Base-by-base conservation (phyloP, 148 eudicot genomes). In the Pharnaceum exiguum region DNA sequence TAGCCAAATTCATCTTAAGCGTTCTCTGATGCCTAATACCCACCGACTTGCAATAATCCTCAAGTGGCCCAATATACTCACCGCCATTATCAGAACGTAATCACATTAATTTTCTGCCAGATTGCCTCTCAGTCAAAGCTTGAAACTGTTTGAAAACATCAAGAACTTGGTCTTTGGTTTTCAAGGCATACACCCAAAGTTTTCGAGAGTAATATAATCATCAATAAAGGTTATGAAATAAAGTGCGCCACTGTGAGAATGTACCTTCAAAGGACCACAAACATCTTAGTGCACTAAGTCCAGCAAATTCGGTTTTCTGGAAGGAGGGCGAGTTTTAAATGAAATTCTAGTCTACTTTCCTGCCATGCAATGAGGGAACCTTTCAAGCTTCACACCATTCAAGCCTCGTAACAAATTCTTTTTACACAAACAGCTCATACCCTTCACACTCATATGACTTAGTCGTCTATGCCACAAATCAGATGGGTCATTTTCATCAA, bases 171-270 rank as follows among this genome's bases (percentile, higher is more conserved):
- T 53, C 26, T 17, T 32, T 53, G 15, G 40, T 11, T n/a, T 53
- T 53, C 21, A 53, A 30, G 5, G 35, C 28, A 40, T 57, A 57
- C 15, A 23, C 30, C 47, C 35, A 57, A 13, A 57, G 19, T 13
- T 50, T 50, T 17, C 37, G 28, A 1, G 37, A 50, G 30, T 37
- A 50, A 28, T 50, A 50, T 37, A 50, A 28, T 50, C 33, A 40
- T 38, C 61, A 17, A 57, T 40, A 10, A 57, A 57, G 31, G 61
- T 57, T 12, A 57, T 48, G 28, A 57, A 39, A 22, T 57, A 57
- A 16, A 57, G 48, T 33, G 61, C 46, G 25, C 61, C 61, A 33
- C 61, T 21, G 40, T 24, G 46, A 22, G 47, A 18, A 10, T 13
- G 24, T 7, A 38, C 44, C 31, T 57, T 57, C 22, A 57, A 22